A percentile compares a stretch with the other conserved stretches of the same genome.
Conservation (phyloP, 257 asterid species). For the Scutellaria galericulata region DNA sequence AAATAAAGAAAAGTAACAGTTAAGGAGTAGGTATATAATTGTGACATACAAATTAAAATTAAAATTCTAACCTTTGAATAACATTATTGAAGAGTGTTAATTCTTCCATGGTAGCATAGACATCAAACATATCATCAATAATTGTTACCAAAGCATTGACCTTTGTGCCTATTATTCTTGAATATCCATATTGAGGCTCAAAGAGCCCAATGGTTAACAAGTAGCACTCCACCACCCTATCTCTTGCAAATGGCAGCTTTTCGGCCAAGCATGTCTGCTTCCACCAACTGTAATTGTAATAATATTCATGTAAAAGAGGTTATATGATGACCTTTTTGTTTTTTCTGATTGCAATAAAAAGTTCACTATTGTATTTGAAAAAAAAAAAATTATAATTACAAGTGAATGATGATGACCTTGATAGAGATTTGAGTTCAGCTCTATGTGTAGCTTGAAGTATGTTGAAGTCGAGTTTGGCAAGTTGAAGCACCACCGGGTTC, state of each 20-base stretch:
- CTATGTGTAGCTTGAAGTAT: conserved; percentile 41
- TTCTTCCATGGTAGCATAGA: conserved; percentile 45
- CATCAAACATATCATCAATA: conserved; percentile 44
- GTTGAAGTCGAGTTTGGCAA: conserved; percentile 56
- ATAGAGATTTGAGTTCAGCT: conserved; percentile 38
- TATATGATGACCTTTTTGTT: no score
- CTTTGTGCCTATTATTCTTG: conserved; percentile 41
- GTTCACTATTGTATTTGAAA: no score
- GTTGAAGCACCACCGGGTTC: conserved; percentile 39
- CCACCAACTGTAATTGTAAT: conserved; percentile 52
- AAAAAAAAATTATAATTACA: no score
- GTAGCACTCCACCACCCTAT: conserved; percentile 53
- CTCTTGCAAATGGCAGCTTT: conserved; percentile 51
- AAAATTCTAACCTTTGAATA: conserved; percentile 42
- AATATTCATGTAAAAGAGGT: no score
- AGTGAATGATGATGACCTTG: conserved; percentile 25
- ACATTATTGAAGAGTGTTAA: conserved; percentile 34
- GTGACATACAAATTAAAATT: background rate
- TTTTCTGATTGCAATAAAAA: no score
- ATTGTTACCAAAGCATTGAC: conserved; percentile 38
- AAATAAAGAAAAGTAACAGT: background rate
- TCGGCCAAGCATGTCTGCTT: conserved; percentile 37
- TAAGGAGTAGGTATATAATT: background rate
- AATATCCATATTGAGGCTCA: conserved; percentile 33
- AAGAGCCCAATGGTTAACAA: conserved; percentile 36